Conservation (phyloP, 2,329 filamentous ascomycete species). For the Pseudopyrenochaeta lycopersici region DNA sequence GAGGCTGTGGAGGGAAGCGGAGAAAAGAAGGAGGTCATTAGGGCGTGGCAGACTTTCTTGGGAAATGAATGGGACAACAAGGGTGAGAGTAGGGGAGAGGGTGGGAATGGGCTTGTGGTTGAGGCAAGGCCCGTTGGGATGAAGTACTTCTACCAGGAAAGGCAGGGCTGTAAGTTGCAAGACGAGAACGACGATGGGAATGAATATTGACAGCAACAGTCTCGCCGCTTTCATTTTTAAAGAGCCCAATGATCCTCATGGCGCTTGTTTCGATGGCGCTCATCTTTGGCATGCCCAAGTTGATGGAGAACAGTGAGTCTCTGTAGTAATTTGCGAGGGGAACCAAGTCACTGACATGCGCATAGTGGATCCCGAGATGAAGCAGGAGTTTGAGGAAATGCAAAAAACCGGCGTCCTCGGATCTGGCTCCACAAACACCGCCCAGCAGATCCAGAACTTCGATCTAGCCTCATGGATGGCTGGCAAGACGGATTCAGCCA, state of each 20-base stretch:
- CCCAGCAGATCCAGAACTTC: conserved; percentile 67
- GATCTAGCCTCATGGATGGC: conserved; percentile 76
- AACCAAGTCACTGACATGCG: conserved; percentile 11
- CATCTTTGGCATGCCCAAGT: conserved; percentile 91
- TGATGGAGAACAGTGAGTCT: conserved; percentile 91
- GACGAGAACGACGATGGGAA: background rate
- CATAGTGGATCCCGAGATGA: conserved; percentile 94
- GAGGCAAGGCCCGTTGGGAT: conserved; percentile 68
- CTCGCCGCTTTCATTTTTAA: conserved; percentile 81
- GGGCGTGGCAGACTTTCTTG: conserved; percentile 84
- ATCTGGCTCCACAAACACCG: conserved; percentile 47
- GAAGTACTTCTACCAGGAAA: conserved; percentile 81
- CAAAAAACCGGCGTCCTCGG: conserved; percentile 77
- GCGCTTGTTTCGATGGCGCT: conserved; percentile 82
- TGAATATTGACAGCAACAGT: conserved; percentile 59
- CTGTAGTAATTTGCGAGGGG: background rate
- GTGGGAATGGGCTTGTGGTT: conserved; percentile 59
- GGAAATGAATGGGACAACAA: conserved; percentile 91
- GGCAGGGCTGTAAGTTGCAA: conserved; percentile 73
- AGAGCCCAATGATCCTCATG: conserved; percentile 97
- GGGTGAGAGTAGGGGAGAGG: conserved; percentile 67
- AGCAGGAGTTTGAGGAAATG: conserved; percentile 89
- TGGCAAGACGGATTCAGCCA: conserved; percentile 55
- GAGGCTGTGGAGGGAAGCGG: conserved; percentile 39
- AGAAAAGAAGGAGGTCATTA: conserved; percentile 57